Evolutionary conservation across 495 filamentous ascomycete genomes (phyloP).

Genomic region (Hyaloscypha finlandica): DNA sequence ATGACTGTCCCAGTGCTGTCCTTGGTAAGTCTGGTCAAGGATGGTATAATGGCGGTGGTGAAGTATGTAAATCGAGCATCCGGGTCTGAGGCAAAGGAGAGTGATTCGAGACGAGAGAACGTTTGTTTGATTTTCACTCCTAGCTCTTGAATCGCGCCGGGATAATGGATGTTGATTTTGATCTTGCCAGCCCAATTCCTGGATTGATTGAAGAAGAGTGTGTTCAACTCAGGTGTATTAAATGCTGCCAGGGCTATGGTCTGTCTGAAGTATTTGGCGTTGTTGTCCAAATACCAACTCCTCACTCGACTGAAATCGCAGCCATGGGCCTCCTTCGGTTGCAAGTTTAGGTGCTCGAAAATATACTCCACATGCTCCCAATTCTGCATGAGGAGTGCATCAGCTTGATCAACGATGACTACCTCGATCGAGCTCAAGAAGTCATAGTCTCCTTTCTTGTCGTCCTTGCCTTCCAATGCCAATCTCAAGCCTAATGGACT

Average conservation of each 20-base stretch:
- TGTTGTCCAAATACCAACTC: slow-evolving; percentile 86
- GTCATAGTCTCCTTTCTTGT: slow-evolving; percentile 83
- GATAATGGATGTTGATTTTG: slow-evolving; percentile 66
- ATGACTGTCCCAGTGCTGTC: slow-evolving; percentile 65
- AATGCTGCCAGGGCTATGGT: slow-evolving; percentile 78
- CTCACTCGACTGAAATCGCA: slow-evolving; percentile 93
- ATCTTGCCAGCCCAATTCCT: slow-evolving; percentile 76
- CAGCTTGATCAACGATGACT: slow-evolving; percentile 86
- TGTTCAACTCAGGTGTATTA: slow-evolving; percentile 86
- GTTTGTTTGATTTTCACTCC: slow-evolving; percentile 74
- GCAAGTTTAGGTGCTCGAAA: slow-evolving; percentile 87
- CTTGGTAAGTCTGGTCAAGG: slow-evolving; percentile 59
- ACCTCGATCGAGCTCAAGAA: slow-evolving; percentile 93
- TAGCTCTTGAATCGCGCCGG: slow-evolving; percentile 67
- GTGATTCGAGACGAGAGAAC: slow-evolving; percentile 83
- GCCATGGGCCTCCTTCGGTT: slow-evolving; percentile 86
- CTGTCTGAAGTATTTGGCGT: slow-evolving; percentile 79
- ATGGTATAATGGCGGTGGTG: slow-evolving; percentile 73
- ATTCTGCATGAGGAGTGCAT: slow-evolving; percentile 95
- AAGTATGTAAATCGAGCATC: slow-evolving; percentile 94
- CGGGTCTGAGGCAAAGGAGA: slow-evolving; percentile 69
- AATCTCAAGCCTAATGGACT: slow-evolving; percentile 87
- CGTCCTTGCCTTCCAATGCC: slow-evolving; percentile 75
- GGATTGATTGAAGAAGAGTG: slow-evolving; percentile 73
- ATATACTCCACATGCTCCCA: slow-evolving; percentile 95